Conservation (phyloP, 768 basidiomycete species). For the Udeniomyces megalosporus region DNA sequence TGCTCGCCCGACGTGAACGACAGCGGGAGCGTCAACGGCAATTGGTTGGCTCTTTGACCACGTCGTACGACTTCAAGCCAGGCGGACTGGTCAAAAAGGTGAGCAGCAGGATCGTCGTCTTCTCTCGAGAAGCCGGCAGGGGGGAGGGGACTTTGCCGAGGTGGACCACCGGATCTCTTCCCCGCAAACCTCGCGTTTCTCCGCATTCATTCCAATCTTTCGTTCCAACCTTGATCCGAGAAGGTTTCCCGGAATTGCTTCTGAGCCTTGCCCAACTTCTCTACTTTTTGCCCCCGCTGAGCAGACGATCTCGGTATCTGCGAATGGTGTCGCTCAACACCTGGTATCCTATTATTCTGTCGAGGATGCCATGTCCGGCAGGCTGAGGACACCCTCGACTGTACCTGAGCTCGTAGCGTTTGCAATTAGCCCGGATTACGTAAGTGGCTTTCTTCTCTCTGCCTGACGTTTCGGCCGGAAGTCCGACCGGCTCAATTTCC, state of each 20-base stretch:
- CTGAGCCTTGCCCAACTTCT: neutral
- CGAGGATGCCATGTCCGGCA: slow-evolving; percentile 75
- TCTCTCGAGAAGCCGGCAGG: too few species aligned
- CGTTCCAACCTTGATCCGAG: neutral
- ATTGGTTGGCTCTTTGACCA: slow-evolving; percentile 78
- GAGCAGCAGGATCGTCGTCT: slow-evolving; percentile 24
- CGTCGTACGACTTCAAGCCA: slow-evolving; percentile 79
- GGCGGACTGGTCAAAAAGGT: slow-evolving; percentile 98
- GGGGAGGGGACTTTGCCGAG: too few species aligned
- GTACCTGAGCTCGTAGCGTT: slow-evolving; percentile 72
- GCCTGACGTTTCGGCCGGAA: too few species aligned
- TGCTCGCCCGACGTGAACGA: neutral
- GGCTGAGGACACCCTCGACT: slow-evolving; percentile 72
- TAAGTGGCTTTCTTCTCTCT: neutral
- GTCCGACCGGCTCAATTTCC: too few species aligned
- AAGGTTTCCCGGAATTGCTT: too few species aligned
- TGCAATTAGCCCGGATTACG: slow-evolving; percentile 55
- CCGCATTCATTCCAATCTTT: slow-evolving; percentile 3
- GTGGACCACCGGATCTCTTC: too few species aligned
- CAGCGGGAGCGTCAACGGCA: slow-evolving; percentile 64
- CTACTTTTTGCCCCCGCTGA: neutral
- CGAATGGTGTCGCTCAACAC: slow-evolving; percentile 72
- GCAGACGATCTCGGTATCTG: slow-evolving; percentile 81
- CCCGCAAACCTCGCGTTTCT: neutral
- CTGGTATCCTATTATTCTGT: slow-evolving; percentile 89